Conservation (phyloP, 495 filamentous ascomycete species). For the Trichoderma orchidacearum region DNA sequence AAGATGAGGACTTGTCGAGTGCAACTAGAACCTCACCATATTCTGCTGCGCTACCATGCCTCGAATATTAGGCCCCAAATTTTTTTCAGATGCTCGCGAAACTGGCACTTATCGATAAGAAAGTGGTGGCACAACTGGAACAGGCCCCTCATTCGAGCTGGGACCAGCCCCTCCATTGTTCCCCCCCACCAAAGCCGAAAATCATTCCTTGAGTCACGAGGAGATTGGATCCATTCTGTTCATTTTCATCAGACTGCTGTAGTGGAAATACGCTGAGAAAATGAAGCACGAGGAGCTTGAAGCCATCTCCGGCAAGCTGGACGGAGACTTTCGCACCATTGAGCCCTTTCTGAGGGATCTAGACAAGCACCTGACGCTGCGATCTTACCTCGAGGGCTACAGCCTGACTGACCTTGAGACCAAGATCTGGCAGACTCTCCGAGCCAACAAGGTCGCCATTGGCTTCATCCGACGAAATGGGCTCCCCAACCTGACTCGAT, state of each 20-base stretch:
- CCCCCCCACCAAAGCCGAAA: not conserved
- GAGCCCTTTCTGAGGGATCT: slow-evolving; percentile 64
- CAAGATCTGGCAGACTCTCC: slow-evolving; percentile 72
- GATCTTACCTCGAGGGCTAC: slow-evolving; percentile 79
- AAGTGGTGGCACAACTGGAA: not conserved
- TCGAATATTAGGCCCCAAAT: slow-evolving; percentile 2
- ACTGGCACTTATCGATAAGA: not conserved
- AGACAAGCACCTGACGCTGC: slow-evolving; percentile 73
- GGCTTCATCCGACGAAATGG: slow-evolving; percentile 66
- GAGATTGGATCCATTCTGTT: not conserved
- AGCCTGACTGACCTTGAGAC: slow-evolving; percentile 63
- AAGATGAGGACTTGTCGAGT: not conserved
- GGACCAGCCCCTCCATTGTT: slow-evolving; percentile 16
- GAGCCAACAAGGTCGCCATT: slow-evolving; percentile 72
- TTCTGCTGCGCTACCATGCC: not conserved
- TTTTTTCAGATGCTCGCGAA: not conserved
- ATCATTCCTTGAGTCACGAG: slow-evolving; percentile 11
- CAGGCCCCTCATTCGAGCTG: not conserved
- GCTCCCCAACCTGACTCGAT: slow-evolving; percentile 68
- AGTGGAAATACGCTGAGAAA: not conserved
- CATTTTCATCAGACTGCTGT: not conserved
- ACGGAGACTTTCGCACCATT: slow-evolving; percentile 65
- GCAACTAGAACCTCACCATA: slow-evolving; percentile 6
- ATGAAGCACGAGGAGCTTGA: slow-evolving; percentile 40
- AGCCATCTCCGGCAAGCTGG: slow-evolving; percentile 32